Conservation (phyloP, 2,329 filamentous ascomycete species). For the Pseudogymnoascus sp. region DNA sequence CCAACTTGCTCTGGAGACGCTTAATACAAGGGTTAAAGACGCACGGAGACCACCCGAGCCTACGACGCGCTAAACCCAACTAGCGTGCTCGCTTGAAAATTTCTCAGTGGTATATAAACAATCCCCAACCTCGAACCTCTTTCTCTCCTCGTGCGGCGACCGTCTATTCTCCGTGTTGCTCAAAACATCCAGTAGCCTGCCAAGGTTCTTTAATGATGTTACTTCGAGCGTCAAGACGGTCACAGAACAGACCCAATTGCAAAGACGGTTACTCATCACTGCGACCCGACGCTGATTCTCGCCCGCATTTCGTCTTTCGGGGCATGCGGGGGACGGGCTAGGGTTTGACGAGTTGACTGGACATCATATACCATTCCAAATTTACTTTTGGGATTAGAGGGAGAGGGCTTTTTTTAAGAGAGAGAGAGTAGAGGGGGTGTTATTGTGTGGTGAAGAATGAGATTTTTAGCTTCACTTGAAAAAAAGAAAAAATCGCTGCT, state of each 20-base stretch:
- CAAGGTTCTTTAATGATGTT: slow-evolving; percentile 23
- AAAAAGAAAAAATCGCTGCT: not conserved
- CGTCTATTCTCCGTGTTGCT: slow-evolving; percentile 29
- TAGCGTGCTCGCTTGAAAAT: slow-evolving; percentile 2
- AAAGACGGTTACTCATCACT: slow-evolving; percentile 49
- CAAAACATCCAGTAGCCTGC: slow-evolving; percentile 22
- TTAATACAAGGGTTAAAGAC: not conserved
- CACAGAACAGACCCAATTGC: slow-evolving; percentile 60
- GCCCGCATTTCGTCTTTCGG: slow-evolving; percentile 31
- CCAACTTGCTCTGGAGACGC: not conserved
- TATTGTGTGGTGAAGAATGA: slow-evolving; percentile 42
- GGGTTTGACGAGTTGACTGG: slow-evolving; percentile 28
- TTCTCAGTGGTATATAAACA: slow-evolving; percentile 1
- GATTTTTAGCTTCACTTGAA: slow-evolving; percentile 32
- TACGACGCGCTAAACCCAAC: not conserved
- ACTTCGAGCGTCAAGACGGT: slow-evolving; percentile 29
- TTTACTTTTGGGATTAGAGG: not conserved
- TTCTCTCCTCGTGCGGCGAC: slow-evolving; percentile 28
- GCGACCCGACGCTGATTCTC: slow-evolving; percentile 35
- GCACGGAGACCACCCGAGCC: not conserved
- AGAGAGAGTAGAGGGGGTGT: slow-evolving; percentile 17
- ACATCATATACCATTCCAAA: slow-evolving; percentile 23
- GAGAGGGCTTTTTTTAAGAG: slow-evolving; percentile 8
- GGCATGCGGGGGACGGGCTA: slow-evolving; percentile 37
- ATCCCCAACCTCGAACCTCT: slow-evolving; percentile 8